Percentiles rank a stretch among this genome's conserved stretches.
Conservation (phyloP, 164 flowering plant species). For the Piper longum region DNA sequence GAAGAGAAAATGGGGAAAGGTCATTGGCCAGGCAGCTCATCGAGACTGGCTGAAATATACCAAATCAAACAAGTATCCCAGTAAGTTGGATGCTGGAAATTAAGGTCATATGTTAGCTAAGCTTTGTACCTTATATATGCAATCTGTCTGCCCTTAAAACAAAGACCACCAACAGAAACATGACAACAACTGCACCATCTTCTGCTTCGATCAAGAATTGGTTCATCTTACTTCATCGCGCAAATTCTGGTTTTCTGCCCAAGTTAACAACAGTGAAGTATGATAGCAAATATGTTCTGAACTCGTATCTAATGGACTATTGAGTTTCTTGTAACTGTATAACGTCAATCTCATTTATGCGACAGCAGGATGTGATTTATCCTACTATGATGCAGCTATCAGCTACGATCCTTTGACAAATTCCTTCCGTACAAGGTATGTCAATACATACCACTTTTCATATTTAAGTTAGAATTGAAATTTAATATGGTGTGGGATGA, state of each 20-base stretch:
- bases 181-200: slow-evolving; percentile 21
- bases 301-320: background rate
- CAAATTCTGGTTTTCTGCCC: slow-evolving; percentile 80
- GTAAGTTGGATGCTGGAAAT: slow-evolving; percentile 8
- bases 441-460: no score
- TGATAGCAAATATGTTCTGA: no score
- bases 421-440: slow-evolving; percentile 77
- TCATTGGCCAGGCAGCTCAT: slow-evolving; percentile 57
- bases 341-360: no score
- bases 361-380: no score
- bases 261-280: slow-evolving; percentile 92
- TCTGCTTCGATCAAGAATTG: slow-evolving; percentile 52
- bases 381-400: slow-evolving; percentile 9
- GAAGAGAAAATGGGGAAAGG: slow-evolving; percentile 72
- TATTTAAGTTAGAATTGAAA: background rate
- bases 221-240: slow-evolving; percentile 64
- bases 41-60: slow-evolving; percentile 57
- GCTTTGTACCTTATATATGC: slow-evolving; percentile 26
- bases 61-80: slow-evolving; percentile 24
- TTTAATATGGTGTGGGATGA: no score
- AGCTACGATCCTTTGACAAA: slow-evolving; percentile 52
- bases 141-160: slow-evolving; percentile 19
- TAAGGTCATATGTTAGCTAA: slow-evolving; percentile 13
- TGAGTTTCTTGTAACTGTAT: no score
- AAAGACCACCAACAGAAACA: slow-evolving; percentile 8